Conservation (phyloP, 228 moss, liverwort and hornwort species). For the Sphagnum fallax region DNA sequence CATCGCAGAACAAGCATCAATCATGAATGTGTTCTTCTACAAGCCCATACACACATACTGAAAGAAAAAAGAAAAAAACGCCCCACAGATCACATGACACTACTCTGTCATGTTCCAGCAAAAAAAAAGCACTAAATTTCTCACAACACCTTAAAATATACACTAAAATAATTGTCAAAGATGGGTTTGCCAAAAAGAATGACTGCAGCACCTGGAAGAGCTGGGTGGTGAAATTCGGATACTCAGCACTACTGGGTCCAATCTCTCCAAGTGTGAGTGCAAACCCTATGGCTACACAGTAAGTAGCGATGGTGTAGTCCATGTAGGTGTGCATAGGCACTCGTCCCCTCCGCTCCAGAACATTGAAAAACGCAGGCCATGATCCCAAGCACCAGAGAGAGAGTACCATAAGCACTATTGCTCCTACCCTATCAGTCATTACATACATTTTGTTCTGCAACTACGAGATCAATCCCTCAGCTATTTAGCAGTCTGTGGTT, state of each 20-base stretch:
- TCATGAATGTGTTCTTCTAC: too few relatives aligned
- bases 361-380: slow-evolving; percentile 80
- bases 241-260: slow-evolving; percentile 33
- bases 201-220: slow-evolving; percentile 25
- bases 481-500: too few relatives aligned
- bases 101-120: too few relatives aligned
- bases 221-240: slow-evolving; percentile 56
- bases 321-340: slow-evolving; percentile 79
- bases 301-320: slow-evolving; percentile 61
- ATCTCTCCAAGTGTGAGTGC: slow-evolving; percentile 60
- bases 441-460: slow-evolving; percentile 33
- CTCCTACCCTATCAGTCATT: slow-evolving; percentile 50
- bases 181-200: not conserved
- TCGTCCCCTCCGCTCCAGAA: slow-evolving; percentile 57
- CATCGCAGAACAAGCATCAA: not conserved
- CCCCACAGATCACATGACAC: too few relatives aligned
- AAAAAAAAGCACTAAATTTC: too few relatives aligned
- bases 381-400: slow-evolving; percentile 82
- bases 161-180: too few relatives aligned
- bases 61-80: too few relatives aligned
- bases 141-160: too few relatives aligned
- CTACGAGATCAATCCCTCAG: not conserved
- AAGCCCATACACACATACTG: too few relatives aligned
- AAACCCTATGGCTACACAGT: slow-evolving; percentile 38
- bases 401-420: slow-evolving; percentile 57